phyloP scores from a whole-genome alignment of 1,139 yeast species.

The Blastobotrys petasosporus region DNA sequence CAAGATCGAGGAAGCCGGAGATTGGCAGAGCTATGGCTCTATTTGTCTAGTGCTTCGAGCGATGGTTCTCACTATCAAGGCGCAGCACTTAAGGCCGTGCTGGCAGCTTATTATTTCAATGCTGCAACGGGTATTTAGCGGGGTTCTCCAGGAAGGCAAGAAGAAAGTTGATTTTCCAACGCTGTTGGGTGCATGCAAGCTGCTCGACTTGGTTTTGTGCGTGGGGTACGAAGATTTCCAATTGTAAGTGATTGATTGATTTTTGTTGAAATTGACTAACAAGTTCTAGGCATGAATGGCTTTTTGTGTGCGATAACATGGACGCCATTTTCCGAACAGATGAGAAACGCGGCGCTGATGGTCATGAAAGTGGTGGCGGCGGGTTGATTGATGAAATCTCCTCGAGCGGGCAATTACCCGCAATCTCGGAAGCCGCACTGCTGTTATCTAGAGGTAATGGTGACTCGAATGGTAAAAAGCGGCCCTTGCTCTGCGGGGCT shows the following conservation, averaged over 20 bases:
- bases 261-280: neutral
- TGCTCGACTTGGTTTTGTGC: slow-evolving; percentile 66
- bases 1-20: slow-evolving; percentile 38
- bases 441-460: neutral
- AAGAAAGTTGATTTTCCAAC: slow-evolving; percentile 21
- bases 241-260: slow-evolving; percentile 31
- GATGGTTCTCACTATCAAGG: slow-evolving; percentile 54
- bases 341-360: neutral
- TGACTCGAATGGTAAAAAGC: slow-evolving; percentile 2
- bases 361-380: neutral
- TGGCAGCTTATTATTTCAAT: slow-evolving; percentile 69
- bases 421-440: slow-evolving; percentile 2
- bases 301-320: slow-evolving; percentile 67
- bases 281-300: slow-evolving; percentile 56
- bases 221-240: slow-evolving; percentile 74
- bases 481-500: slow-evolving; percentile 8
- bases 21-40: slow-evolving; percentile 31
- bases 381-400: slow-evolving; percentile 2
- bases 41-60: slow-evolving; percentile 57
- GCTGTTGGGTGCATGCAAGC: slow-evolving; percentile 55
- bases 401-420: slow-evolving; percentile 2
- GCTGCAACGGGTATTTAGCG: slow-evolving; percentile 48
- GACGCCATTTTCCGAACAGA: slow-evolving; percentile 48
- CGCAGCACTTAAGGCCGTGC: slow-evolving; percentile 56
- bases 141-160: slow-evolving; percentile 36